Conservation (phyloP, 495 filamentous ascomycete genomes). For the Oidiodendron maius region DNA sequence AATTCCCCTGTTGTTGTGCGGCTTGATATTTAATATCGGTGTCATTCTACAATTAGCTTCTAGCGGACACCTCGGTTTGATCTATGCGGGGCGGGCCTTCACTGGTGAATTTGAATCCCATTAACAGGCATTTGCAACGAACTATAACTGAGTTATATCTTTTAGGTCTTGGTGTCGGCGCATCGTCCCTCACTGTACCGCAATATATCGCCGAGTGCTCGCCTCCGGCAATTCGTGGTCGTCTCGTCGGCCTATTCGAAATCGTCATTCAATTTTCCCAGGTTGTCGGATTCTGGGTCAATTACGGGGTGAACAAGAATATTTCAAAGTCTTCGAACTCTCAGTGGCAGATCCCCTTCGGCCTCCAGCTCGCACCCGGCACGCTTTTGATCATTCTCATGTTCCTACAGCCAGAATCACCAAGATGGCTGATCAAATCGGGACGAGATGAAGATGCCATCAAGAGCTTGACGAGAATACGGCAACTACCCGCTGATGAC, state of each 20-base stretch:
- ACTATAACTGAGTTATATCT: background rate
- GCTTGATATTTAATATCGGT: constrained; percentile 9
- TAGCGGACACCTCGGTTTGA: background rate
- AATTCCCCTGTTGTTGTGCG: constrained; percentile 5
- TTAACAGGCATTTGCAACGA: background rate
- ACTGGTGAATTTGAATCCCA: background rate
- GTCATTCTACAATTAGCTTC: constrained; percentile 12
- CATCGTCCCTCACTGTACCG: background rate
- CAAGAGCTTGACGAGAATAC: background rate
- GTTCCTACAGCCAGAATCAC: constrained; percentile 53
- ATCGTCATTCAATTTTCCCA: constrained; percentile 67
- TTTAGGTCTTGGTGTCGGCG: background rate
- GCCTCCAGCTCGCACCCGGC: constrained; percentile 53
- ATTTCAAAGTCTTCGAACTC: constrained; percentile 26
- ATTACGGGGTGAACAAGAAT: constrained; percentile 17
- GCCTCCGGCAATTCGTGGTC: constrained; percentile 46
- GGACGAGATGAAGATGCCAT: background rate
- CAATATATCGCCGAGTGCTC: constrained; percentile 47
- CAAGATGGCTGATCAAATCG: constrained; percentile 31
- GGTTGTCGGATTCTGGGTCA: constrained; percentile 59
- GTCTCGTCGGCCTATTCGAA: constrained; percentile 62
- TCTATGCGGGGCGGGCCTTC: background rate
- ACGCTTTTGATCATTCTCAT: constrained; percentile 43
- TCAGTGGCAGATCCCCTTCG: constrained; percentile 52
- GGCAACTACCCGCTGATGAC: background rate